Base-by-base conservation (phyloP, 306 rosid species). In the Acacia acuminata region DNA sequence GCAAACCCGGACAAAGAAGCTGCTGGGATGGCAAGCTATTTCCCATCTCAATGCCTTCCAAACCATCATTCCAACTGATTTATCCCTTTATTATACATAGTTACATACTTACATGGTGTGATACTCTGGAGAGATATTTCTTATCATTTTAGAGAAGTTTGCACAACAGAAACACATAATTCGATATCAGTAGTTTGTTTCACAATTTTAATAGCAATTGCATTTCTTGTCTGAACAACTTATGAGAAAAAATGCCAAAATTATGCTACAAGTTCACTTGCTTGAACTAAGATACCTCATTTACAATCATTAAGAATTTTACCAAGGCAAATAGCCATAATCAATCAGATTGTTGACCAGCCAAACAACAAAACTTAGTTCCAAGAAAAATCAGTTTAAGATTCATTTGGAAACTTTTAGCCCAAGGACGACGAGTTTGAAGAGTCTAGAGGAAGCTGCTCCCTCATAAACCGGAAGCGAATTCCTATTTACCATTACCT, bases 401-500 rank as follows among this genome's bases (percentile, higher is more conserved):
- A 55, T 11, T 19, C 61, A 53, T 17, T 53, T 53, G 24, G 22
- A 47, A 47, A 13, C 13, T 47, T 47, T 2, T 47, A 47, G 51
- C 51, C 51, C 51, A 12, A 51, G 42, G 2, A 11, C 20, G 50
- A 25, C 15, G 16, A 11, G 50, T 64, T 53, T 25, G 16, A 40
- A 38, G 44, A 14, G 17, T 74, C 42, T 3, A 38, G 15, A 30
- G 66, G 50, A 81, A 38, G 64, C 12, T 45, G 14, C 50, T 45
- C 50, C 12, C 50, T 11, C 50, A 45, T 0, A 78, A 73, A 78
- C 55, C 34, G 50, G 69, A 50, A 5, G 4, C 58, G 11, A 79
- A 16, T 34, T 25, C 24, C 15, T n/a, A 22, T 20, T 56, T 56
- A 8, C 27, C n/a, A n/a, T 17, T 82, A 94, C 97, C 97, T 94